Conservation (phyloP, 148 eudicot species). For the Dysphania ambrosioides region DNA sequence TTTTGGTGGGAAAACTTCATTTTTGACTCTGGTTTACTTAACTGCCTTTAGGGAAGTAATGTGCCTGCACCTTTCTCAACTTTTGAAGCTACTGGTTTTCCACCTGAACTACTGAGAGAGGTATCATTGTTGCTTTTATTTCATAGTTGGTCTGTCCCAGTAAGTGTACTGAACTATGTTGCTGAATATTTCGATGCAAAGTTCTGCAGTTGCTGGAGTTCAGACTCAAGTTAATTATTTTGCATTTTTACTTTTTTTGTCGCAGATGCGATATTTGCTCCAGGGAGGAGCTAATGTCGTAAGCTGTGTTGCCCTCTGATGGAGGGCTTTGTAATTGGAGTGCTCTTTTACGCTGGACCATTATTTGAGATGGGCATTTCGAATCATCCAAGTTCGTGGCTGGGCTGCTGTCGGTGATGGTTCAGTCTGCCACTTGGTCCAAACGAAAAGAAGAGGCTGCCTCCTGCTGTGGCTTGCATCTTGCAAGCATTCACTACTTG, state of each 20-base stretch:
- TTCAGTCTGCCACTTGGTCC: conserved; percentile 88
- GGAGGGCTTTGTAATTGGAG: conserved; percentile 65
- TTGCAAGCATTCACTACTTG: conserved; percentile 56
- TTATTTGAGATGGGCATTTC: conserved; percentile 68
- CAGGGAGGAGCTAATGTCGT: conserved; percentile 97
- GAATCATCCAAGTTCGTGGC: conserved; percentile 64
- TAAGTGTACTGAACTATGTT: conserved; percentile 33
- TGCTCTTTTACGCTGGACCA: conserved; percentile 65
- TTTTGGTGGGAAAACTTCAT: background rate
- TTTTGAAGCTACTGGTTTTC: conserved; percentile 82
- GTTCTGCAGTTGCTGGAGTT: conserved; percentile 46
- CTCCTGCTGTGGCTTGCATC: conserved; percentile 73
- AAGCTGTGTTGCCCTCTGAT: conserved; percentile 82
- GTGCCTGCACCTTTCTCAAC: conserved; percentile 75
- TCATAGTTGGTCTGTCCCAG: conserved; percentile 19
- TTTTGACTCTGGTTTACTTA: conserved; percentile 1
- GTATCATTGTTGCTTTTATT: conserved; percentile 36
- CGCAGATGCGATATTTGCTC: conserved; percentile 99
- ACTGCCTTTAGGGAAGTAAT: conserved; percentile 49
- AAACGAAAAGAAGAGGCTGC: conserved; percentile 64
- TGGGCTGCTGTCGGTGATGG: conserved; percentile 65
- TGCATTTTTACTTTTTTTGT: conserved; percentile 58
- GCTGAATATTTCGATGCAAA: conserved; percentile 27
- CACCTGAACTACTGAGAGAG: conserved; percentile 77
- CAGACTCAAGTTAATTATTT: conserved; percentile 54